These are phyloP conservation scores for Sclerotinia subarctica DNA, from an alignment of 2,329 filamentous ascomycete genomes.

Conservation along the genomic window DNA sequence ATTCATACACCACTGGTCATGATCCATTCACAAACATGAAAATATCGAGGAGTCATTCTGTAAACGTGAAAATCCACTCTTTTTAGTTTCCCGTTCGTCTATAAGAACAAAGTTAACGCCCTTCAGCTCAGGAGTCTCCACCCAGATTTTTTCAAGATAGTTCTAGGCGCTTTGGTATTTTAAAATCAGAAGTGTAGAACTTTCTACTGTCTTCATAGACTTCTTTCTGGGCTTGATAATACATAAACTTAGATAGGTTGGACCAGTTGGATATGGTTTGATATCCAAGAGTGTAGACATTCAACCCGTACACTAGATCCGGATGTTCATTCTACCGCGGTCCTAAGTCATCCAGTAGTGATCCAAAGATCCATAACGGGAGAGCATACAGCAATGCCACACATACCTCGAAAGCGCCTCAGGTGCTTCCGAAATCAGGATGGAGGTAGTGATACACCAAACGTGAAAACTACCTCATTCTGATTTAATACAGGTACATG, in stretches of 20 bases:
- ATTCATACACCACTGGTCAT: not conserved
- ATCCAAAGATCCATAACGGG: not conserved
- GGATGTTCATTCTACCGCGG: not conserved
- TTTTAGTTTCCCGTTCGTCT: not conserved
- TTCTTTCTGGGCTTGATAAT: not conserved
- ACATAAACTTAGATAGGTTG: not conserved
- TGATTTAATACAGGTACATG: not conserved
- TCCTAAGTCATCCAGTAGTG: not conserved
- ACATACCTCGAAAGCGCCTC: not conserved
- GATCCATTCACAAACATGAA: not conserved
- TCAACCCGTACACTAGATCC: not conserved
- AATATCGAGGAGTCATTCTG: not conserved
- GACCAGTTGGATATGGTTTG: not conserved
- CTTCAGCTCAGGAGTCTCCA: not conserved
- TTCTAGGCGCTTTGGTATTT: not conserved
- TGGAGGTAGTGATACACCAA: not conserved
- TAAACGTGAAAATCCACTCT: not conserved
- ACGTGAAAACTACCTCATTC: not conserved
- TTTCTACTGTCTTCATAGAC: not conserved
- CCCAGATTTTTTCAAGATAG: not conserved
- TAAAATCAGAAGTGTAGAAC: not conserved
- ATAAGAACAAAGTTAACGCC: not conserved
- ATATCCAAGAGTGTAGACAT: not conserved
- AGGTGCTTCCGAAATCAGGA: too few relatives aligned
- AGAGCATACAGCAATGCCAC: not conserved